Conservation (phyloP, 768 basidiomycete genomes). For the Amanita phalloides region DNA sequence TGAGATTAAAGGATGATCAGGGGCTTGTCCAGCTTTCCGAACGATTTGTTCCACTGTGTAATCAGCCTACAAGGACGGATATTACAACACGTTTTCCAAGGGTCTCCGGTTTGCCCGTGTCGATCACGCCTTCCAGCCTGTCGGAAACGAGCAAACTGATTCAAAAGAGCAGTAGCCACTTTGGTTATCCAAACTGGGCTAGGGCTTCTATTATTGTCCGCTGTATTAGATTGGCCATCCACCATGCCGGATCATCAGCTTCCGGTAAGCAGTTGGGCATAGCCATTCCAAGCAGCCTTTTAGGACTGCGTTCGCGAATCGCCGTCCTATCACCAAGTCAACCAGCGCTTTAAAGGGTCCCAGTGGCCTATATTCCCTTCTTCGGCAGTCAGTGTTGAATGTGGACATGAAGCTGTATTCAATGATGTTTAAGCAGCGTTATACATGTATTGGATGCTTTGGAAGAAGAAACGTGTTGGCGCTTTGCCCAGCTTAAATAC, state of each 20-base stretch:
- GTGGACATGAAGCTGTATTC: neutral
- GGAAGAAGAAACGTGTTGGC: neutral
- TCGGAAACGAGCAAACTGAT: neutral
- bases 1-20: neutral
- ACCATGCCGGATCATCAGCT: neutral
- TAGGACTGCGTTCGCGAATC: neutral
- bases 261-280: neutral
- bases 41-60: neutral
- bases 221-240: neutral
- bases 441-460: neutral
- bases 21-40: neutral
- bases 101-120: neutral
- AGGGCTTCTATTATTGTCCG: neutral
- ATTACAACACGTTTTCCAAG: neutral
- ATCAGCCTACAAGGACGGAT: neutral
- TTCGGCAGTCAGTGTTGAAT: neutral
- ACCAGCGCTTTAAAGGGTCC: neutral
- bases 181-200: neutral
- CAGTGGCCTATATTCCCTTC: neutral
- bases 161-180: neutral
- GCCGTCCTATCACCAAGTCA: neutral
- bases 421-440: neutral
- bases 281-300: neutral
- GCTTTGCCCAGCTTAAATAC: neutral
- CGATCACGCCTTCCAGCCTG: neutral